phyloP scores from a whole-genome alignment of 176 grass and related monocot genomes.

The Avena insularis region DNA sequence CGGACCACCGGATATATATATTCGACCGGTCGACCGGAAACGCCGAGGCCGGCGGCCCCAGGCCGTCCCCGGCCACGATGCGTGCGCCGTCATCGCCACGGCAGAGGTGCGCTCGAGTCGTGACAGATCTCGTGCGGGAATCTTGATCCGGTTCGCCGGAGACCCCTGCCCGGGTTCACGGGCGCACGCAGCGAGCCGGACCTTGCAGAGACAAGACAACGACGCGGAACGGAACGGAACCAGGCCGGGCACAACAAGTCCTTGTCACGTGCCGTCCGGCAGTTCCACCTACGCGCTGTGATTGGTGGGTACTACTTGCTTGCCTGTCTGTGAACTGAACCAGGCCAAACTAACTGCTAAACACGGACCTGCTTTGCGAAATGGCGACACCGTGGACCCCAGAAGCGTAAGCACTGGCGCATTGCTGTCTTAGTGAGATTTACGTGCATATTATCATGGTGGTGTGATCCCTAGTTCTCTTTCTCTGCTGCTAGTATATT shows the following conservation, averaged over 20 bases:
- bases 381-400: not conserved
- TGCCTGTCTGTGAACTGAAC: not conserved
- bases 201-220: not conserved
- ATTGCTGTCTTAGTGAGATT: not conserved
- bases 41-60: not conserved
- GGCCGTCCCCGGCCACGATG: not conserved
- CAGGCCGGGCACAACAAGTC: not conserved
- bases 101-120: not conserved
- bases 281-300: not conserved
- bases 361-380: not conserved
- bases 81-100: not conserved
- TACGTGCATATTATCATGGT: not conserved
- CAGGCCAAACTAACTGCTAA: not conserved
- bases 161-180: conserved; percentile 27
- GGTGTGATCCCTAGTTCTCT: not conserved
- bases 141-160: conserved; percentile 18
- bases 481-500: not conserved
- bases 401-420: not conserved
- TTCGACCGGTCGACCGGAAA: not conserved
- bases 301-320: not conserved
- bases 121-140: conserved; percentile 26
- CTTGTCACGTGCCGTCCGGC: not conserved
- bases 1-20: not conserved
- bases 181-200: not conserved
- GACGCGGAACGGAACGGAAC: not conserved